These are phyloP conservation scores for Phialophora verrucosa DNA, from an alignment of 2,329 filamentous ascomycete genomes.

Conservation along the genomic window DNA sequence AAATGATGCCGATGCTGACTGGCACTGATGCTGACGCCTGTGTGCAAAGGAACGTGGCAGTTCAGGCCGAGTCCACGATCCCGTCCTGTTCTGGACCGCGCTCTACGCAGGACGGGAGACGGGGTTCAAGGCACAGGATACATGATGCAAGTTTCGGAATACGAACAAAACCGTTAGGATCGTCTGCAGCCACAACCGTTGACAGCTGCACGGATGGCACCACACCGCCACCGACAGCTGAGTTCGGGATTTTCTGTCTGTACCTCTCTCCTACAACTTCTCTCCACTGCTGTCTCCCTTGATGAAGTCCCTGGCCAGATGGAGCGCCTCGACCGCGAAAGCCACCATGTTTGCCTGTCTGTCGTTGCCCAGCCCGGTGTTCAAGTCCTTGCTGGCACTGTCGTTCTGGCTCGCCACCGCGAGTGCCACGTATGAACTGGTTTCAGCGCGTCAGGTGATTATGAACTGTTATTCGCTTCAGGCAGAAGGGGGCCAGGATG, in stretches of 20 bases:
- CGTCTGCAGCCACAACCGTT: not conserved
- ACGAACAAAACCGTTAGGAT: not conserved
- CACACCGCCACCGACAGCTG: not conserved
- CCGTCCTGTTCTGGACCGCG: not conserved
- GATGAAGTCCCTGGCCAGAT: constrained; percentile 62
- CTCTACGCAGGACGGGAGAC: not conserved
- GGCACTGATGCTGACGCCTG: too few relatives aligned
- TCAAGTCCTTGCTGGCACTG: constrained; percentile 60
- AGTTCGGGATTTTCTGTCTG: not conserved
- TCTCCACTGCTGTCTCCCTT: constrained; percentile 5
- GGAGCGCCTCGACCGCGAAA: constrained; percentile 65
- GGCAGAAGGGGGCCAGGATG: not conserved
- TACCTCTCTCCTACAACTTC: constrained; percentile 20
- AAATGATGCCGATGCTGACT: too few relatives aligned
- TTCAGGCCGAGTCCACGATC: not conserved
- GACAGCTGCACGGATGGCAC: not conserved
- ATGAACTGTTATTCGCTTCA: not conserved
- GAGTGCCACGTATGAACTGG: constrained; percentile 66
- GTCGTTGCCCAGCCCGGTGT: constrained; percentile 60
- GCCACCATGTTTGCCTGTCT: constrained; percentile 67
- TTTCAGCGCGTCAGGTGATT: constrained; percentile 19
- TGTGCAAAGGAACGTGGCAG: not conserved
- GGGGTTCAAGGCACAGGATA: not conserved
- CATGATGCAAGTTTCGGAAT: not conserved
- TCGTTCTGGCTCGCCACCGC: constrained; percentile 61